Conservation (phyloP, 2,329 filamentous ascomycete genomes). For the Ophiostoma fasciatum region DNA sequence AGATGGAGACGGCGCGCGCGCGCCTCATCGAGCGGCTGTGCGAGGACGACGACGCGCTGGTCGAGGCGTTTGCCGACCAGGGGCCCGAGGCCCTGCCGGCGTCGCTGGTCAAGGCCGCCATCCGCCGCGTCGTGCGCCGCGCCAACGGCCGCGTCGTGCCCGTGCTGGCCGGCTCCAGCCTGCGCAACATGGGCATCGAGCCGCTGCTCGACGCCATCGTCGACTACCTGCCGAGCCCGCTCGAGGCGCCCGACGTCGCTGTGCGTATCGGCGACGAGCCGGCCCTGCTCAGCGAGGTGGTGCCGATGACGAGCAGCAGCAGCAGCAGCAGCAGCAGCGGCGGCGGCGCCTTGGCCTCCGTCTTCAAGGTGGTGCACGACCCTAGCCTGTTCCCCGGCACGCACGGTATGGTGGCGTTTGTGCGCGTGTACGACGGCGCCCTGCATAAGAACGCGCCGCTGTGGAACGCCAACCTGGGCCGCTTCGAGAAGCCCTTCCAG, state of each 20-base stretch:
- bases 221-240: slow-evolving; percentile 72
- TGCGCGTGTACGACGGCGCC: slow-evolving; percentile 78
- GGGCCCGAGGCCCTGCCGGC: slow-evolving; percentile 62
- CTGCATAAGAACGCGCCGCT: slow-evolving; percentile 59
- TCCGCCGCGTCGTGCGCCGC: slow-evolving; percentile 56
- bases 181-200: slow-evolving; percentile 87
- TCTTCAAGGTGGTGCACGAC: slow-evolving; percentile 95
- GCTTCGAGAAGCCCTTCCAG: slow-evolving; percentile 66
- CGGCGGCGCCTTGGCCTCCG: slow-evolving; percentile 39
- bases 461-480: slow-evolving; percentile 74
- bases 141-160: slow-evolving; percentile 64
- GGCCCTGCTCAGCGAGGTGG: slow-evolving; percentile 26
- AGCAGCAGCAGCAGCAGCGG: slow-evolving; percentile 20
- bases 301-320: no score
- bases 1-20: slow-evolving; percentile 61
- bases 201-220: slow-evolving; percentile 78
- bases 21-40: slow-evolving; percentile 72
- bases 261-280: slow-evolving; percentile 31
- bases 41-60: slow-evolving; percentile 74
- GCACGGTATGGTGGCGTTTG: slow-evolving; percentile 77
- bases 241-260: slow-evolving; percentile 14
- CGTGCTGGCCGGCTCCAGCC: slow-evolving; percentile 81
- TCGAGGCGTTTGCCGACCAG: slow-evolving; percentile 69
- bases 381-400: slow-evolving; percentile 30
- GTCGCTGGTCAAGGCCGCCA: slow-evolving; percentile 52